Evolutionary conservation across 1,139 yeast genomes (phyloP).

Genomic region (Meyerozyma carpophila): DNA sequence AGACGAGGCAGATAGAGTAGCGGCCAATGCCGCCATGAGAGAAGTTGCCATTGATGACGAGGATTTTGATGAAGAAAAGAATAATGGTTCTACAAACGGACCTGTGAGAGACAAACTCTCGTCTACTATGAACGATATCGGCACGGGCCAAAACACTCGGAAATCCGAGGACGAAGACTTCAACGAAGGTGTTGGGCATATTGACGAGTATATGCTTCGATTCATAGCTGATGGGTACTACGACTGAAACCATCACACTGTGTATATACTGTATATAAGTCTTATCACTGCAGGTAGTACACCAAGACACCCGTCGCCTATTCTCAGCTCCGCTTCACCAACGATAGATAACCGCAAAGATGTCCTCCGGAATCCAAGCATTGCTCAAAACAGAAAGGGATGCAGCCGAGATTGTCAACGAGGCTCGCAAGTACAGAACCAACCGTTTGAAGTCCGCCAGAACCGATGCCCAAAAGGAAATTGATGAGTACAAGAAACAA

Average conservation of each 20-base stretch:
- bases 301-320: not conserved
- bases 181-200: constrained; percentile 76
- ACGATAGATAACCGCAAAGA: not conserved
- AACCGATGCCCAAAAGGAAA: constrained; percentile 86
- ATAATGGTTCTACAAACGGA: constrained; percentile 12
- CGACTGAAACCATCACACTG: constrained; percentile 23
- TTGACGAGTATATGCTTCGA: constrained; percentile 94
- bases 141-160: not conserved
- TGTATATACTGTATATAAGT: constrained; percentile 2
- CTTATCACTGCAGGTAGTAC: not conserved
- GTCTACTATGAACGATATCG: constrained; percentile 1
- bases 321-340: not conserved
- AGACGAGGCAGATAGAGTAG: constrained; percentile 91
- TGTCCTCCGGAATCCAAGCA: constrained; percentile 1
- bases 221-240: constrained; percentile 81
- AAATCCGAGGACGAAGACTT: constrained; percentile 40
- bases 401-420: constrained; percentile 90
- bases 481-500: constrained; percentile 76
- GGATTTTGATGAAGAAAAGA: constrained; percentile 57
- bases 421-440: constrained; percentile 82
- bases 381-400: constrained; percentile 74
- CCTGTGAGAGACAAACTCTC: constrained; percentile 6
- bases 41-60: constrained; percentile 83
- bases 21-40: constrained; percentile 83
- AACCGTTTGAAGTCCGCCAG: constrained; percentile 90